A percentile compares a stretch with the other conserved stretches of the same genome.
These are phyloP conservation scores for Microcyclospora tardicrescens DNA, from an alignment of 2,329 filamentous ascomycete genomes.

Conservation along the genomic window DNA sequence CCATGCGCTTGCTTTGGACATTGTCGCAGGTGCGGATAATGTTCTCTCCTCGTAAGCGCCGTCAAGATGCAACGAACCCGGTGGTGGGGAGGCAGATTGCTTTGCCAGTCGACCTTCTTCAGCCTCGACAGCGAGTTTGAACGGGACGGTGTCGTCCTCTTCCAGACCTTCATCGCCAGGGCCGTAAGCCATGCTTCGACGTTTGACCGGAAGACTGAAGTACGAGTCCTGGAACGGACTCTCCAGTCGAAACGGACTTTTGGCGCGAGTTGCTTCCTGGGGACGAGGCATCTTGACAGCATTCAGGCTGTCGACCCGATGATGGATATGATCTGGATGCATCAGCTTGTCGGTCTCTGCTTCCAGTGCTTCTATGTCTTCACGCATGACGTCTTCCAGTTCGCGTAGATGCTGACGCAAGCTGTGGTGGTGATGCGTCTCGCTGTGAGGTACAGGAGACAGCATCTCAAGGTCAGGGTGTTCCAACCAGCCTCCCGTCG, in stretches of 20 bases:
- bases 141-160: slow-evolving; percentile 2
- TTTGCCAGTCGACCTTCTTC: not conserved
- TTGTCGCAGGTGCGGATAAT: not conserved
- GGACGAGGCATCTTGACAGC: too few species aligned
- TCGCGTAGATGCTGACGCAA: slow-evolving; percentile 10
- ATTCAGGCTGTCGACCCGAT: not conserved
- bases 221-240: too few species aligned
- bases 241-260: too few species aligned
- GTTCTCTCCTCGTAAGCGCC: not conserved
- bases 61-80: slow-evolving; percentile 1
- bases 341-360: slow-evolving; percentile 7
- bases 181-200: not conserved
- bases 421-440: slow-evolving; percentile 7
- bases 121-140: not conserved
- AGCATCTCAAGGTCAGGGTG: slow-evolving; percentile 37
- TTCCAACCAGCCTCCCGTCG: slow-evolving; percentile 29
- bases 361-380: slow-evolving; percentile 5
- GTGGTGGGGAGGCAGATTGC: not conserved
- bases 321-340: not conserved
- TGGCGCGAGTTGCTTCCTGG: too few species aligned
- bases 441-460: slow-evolving; percentile 13
- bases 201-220: too few species aligned
- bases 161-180: not conserved
- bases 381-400: slow-evolving; percentile 5
- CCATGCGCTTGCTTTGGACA: slow-evolving; percentile 9